Conservation (phyloP, 139 green algal species). For the Picochlorum sp. region DNA sequence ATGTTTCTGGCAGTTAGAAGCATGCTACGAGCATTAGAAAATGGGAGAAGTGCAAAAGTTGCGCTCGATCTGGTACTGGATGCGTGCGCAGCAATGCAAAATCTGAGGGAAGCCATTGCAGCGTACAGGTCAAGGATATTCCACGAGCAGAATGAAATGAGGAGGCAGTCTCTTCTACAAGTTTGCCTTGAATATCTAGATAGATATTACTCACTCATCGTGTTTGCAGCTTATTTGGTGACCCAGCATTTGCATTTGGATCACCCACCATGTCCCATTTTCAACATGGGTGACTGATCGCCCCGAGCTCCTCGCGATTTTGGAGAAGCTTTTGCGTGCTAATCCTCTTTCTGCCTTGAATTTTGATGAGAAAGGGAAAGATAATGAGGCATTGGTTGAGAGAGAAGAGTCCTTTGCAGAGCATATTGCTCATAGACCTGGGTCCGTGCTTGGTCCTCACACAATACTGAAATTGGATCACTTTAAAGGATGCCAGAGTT, state of each 20-base stretch:
- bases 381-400: background rate
- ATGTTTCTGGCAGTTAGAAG: slow-evolving; percentile 76
- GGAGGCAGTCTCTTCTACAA: slow-evolving; percentile 55
- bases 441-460: slow-evolving; percentile 56
- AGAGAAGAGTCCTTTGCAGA: slow-evolving; percentile 7
- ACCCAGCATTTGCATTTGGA: slow-evolving; percentile 45
- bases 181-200: slow-evolving; percentile 81
- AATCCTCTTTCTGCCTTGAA: slow-evolving; percentile 79
- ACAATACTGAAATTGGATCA: slow-evolving; percentile 92
- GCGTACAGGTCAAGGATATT: slow-evolving; percentile 70
- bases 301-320: slow-evolving; percentile 61
- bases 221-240: slow-evolving; percentile 74
- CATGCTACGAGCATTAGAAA: slow-evolving; percentile 63
- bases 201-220: slow-evolving; percentile 74
- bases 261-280: slow-evolving; percentile 45
- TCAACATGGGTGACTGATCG: slow-evolving; percentile 54
- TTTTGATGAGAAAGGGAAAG: slow-evolving; percentile 40
- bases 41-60: slow-evolving; percentile 52
- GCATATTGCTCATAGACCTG: slow-evolving; percentile 41
- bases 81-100: slow-evolving; percentile 70
- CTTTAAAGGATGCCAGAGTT: slow-evolving; percentile 45
- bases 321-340: slow-evolving; percentile 65
- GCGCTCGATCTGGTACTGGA: slow-evolving; percentile 77
- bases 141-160: slow-evolving; percentile 67
- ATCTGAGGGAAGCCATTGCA: slow-evolving; percentile 79